Base-by-base conservation (phyloP, 768 basidiomycete species). In the Serendipita vermifera region DNA sequence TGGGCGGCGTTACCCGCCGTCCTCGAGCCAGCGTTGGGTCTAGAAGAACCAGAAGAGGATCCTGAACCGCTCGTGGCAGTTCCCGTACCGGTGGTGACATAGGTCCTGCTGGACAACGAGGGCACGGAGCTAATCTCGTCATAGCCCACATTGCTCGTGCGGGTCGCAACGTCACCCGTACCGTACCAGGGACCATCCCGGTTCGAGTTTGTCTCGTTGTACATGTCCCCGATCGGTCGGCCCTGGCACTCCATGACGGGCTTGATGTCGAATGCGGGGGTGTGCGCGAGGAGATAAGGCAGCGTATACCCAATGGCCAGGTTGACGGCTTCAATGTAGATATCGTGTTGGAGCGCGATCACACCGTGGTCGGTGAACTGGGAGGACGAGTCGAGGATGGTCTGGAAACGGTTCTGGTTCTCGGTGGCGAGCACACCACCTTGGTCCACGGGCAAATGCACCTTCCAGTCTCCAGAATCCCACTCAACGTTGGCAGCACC, bases 391-490 rank as follows among this genome's bases (percentile, higher is more conserved):
- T 69, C 70, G 41, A 97, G 75, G 69, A 96, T 89, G 33, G 65
- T 65, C 62, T 90, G 68, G 70, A 94, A 93, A 33, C 77, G 79
- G 33, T 75, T 69, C 62, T 79, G 78, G 26, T 84, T 79, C 29
- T 79, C 72, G n/a, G 72, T 65, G 17, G 83, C 87, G 33, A 71
- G 76, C 13, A 82, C 79, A n/a, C 68, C 55, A 9, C 89, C 89
- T 59, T 78, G 87, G 33, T 81, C 77, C 60, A 94, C 81, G n/a
- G n/a, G n/a, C n/a, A n/a, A n/a, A 35, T 87, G 80, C 48, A 96
- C 89, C 62, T 77, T 76, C 92, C 92, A 97, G 64, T 97, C 91
- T 57, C 85, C 81, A 36, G 86, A 87, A 63, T 88, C 85, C 63
- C 85, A 87, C 6, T 17, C 26, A 29, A 24, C 59, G 41, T 24